phyloP scores from a whole-genome alignment of 768 basidiomycete species.

The Amanita rimosa region DNA sequence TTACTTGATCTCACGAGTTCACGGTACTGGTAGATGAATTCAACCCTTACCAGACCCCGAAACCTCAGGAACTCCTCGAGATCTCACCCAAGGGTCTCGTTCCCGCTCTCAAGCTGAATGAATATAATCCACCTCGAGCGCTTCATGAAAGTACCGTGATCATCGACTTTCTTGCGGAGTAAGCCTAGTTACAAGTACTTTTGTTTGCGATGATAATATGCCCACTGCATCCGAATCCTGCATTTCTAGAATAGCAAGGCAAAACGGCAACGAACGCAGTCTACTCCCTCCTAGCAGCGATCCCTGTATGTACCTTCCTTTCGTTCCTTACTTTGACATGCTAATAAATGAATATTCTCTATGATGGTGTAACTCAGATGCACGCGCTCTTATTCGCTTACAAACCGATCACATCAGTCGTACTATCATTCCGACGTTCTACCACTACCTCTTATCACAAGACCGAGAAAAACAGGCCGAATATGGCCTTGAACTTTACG shows the following conservation, averaged over 20 bases:
- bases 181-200: too few species aligned
- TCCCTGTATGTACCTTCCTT: constrained; percentile 38
- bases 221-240: too few species aligned
- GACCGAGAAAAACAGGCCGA: constrained; percentile 38
- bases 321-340: neutral
- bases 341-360: too few species aligned
- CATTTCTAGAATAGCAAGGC: constrained; percentile 8
- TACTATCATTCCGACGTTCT: constrained; percentile 57
- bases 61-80: constrained; percentile 65
- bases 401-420: constrained; percentile 62
- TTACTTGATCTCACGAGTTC: too few species aligned
- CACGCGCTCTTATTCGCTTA: constrained; percentile 56
- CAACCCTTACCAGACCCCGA: constrained; percentile 63
- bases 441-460: constrained; percentile 66
- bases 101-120: constrained; percentile 20
- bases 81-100: constrained; percentile 68
- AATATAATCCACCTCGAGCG: constrained; percentile 41
- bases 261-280: constrained; percentile 25
- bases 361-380: constrained; percentile 38
- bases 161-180: constrained; percentile 74
- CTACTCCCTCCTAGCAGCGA: constrained; percentile 47
- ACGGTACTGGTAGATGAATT: constrained; percentile 47
- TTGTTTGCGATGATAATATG: too few species aligned
- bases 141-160: constrained; percentile 78
- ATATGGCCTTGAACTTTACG: constrained; percentile 44